Evolutionary conservation across 768 basidiomycete species (phyloP), one percentile per base, ranked within the genome.

Genomic region (Lactifluus piperatus): DNA sequence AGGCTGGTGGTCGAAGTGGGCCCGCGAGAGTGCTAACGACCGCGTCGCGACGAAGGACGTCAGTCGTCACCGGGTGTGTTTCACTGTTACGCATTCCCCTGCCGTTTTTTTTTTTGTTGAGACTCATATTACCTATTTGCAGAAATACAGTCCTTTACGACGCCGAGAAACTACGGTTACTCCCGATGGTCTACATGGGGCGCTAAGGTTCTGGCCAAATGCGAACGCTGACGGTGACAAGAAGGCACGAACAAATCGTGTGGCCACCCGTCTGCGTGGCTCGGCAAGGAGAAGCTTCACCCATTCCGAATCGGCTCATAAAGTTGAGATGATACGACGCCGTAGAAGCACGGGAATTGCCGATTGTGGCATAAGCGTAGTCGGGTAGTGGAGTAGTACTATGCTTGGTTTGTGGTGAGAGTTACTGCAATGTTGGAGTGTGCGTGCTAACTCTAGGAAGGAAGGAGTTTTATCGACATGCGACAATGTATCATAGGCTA

Each of bases 1-100:
- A 47, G 83, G 80, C 20, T 75, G 82, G 83, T 74, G 77, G 73
- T 71, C 76, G 10, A 74, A 73, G 54, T 84, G 79, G 79, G 75
- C 76, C 26, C 65, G 73, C 58, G 71, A 66, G 45, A 68, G 43
- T 27, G 37, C 50, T 20, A 36, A 37, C 41, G 51, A 45, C 32
- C 14, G 44, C 27, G n/a, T 27, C 14, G 45, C 16, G 16, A 27
- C 22, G 13, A 59, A 54, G 20, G 53, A 54, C 24, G 26, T 18
- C 24, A 58, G 39, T 54, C 29, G 22, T 16, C 45, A 58, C 36
- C 58, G 48, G 34, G 57, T 65, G 32, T 32, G 52, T 61, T 32
- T 37, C 39, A 41, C 37, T 30, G 22, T 56, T 61, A 54, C 51
- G 36, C 46, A 43, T 27, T 24, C 36, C 41, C 4, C 16, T 48